These are phyloP conservation scores for Tolypocladium endophyticum DNA, from an alignment of 2,329 filamentous ascomycete genomes.

Conservation along the genomic window DNA sequence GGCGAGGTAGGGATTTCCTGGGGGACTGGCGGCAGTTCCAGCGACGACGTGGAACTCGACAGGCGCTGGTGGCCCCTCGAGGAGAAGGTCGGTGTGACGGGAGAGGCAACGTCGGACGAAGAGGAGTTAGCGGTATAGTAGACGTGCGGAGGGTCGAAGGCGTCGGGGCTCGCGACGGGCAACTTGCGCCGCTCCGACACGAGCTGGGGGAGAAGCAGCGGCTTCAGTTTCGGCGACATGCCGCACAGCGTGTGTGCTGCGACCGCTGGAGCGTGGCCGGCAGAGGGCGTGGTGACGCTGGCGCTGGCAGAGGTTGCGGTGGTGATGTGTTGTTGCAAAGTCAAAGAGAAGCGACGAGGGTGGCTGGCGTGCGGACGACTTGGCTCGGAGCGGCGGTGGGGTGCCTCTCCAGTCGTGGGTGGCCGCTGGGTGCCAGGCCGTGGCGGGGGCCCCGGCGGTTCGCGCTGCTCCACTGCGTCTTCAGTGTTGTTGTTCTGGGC, in stretches of 20 bases:
- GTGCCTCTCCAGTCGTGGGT: not conserved
- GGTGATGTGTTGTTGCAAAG: not conserved
- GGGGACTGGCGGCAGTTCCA: slow-evolving; percentile 44
- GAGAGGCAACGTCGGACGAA: slow-evolving; percentile 58
- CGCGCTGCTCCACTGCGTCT: not conserved
- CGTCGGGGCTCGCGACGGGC: slow-evolving; percentile 21
- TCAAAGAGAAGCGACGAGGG: not conserved
- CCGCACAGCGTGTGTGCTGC: slow-evolving; percentile 3
- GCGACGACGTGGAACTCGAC: slow-evolving; percentile 69
- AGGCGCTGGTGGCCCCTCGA: slow-evolving; percentile 53
- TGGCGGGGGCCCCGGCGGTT: not conserved
- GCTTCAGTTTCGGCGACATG: slow-evolving; percentile 41
- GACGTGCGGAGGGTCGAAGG: slow-evolving; percentile 24
- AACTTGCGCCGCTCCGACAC: slow-evolving; percentile 38
- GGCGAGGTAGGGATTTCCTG: slow-evolving; percentile 11
- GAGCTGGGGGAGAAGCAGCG: slow-evolving; percentile 41
- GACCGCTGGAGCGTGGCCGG: not conserved
- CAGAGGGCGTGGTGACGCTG: not conserved
- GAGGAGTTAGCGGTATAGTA: slow-evolving; percentile 43
- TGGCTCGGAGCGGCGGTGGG: not conserved
- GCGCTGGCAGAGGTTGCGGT: not conserved
- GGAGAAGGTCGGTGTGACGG: slow-evolving; percentile 61
- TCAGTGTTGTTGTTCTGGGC: not conserved
- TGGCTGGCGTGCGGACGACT: not conserved
- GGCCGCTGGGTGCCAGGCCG: not conserved